A percentile compares a stretch with the other conserved stretches of the same genome.
These are phyloP conservation scores for Rhododendron mucronatum DNA, from an alignment of 148 eudicot species.

Conservation along the genomic window DNA sequence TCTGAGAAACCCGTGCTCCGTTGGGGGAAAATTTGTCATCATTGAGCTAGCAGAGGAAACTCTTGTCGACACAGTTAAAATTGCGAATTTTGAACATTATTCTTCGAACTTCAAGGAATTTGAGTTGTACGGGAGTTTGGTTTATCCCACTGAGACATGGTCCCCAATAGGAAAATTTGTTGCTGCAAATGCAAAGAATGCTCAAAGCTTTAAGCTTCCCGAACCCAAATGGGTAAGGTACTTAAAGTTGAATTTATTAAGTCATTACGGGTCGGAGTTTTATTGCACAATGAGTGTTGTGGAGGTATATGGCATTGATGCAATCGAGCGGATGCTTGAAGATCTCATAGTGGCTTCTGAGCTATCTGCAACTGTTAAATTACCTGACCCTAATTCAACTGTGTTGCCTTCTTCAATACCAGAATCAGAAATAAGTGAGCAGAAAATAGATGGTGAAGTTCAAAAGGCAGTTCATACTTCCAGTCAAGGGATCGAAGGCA, in stretches of 20 bases:
- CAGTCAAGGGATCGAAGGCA: conserved; percentile 32
- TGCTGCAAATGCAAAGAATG: conserved; percentile 77
- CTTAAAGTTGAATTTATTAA: conserved; percentile 59
- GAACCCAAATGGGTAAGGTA: conserved; percentile 89
- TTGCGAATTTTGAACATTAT: conserved; percentile 25
- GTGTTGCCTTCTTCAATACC: conserved; percentile 23
- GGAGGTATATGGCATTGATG: conserved; percentile 91
- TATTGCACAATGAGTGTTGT: conserved; percentile 78
- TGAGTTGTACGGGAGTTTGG: conserved; percentile 63
- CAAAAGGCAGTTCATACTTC: conserved; percentile 25
- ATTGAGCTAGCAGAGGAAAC: conserved; percentile 88
- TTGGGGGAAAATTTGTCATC: conserved; percentile 9
- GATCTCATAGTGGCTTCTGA: conserved; percentile 67
- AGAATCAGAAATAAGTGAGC: conserved; percentile 27
- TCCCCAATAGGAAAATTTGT: conserved; percentile 57
- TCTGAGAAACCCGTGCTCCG: too few relatives aligned
- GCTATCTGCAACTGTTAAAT: conserved; percentile 26
- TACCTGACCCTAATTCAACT: conserved; percentile 41
- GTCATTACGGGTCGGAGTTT: conserved; percentile 83
- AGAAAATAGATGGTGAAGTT: conserved; percentile 30
- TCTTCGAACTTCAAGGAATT: conserved; percentile 22
- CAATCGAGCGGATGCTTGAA: conserved; percentile 88
- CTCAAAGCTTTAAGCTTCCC: conserved; percentile 62
- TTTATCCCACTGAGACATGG: conserved; percentile 80
- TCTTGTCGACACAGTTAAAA: conserved; percentile 69